phyloP scores from a whole-genome alignment of 2,329 filamentous ascomycete species.

The Aureobasidium sp. region DNA sequence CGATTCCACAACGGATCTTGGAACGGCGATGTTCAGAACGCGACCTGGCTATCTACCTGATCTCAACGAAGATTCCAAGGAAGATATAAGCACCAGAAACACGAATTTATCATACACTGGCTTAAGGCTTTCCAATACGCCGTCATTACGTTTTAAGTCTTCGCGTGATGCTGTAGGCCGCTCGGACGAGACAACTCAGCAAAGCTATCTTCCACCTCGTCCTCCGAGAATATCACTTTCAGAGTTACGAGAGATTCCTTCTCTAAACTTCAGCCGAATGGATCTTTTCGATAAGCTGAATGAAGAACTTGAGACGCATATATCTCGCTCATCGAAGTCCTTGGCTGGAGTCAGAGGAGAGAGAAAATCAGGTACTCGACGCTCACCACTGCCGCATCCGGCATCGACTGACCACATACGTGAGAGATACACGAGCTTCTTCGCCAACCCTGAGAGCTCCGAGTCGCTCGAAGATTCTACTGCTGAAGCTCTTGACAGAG shows the following conservation, averaged over 20 bases:
- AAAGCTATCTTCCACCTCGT: constrained; percentile 3
- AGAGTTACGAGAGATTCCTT: constrained; percentile 37
- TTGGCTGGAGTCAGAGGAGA: constrained; percentile 28
- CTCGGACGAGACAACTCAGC: background rate
- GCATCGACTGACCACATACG: constrained; percentile 32
- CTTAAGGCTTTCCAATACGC: constrained; percentile 19
- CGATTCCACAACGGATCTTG: constrained; percentile 24
- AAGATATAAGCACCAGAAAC: constrained; percentile 36
- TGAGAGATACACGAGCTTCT: constrained; percentile 41
- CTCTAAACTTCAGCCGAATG: constrained; percentile 42
- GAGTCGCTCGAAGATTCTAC: constrained; percentile 18
- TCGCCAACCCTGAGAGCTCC: constrained; percentile 35
- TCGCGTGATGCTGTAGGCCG: background rate
- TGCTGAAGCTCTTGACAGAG: constrained; percentile 3
- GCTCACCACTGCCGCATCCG: constrained; percentile 31
- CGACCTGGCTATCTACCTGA: constrained; percentile 32
- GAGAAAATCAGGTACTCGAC: constrained; percentile 24
- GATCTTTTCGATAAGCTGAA: constrained; percentile 40
- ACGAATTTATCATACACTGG: constrained; percentile 6
- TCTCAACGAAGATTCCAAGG: constrained; percentile 43
- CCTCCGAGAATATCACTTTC: constrained; percentile 22
- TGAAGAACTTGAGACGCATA: constrained; percentile 32
- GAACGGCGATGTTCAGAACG: constrained; percentile 20
- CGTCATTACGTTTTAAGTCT: constrained; percentile 3
- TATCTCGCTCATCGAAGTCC: constrained; percentile 31